phyloP scores from a whole-genome alignment of 2,329 filamentous ascomycete species.

The Cadophora malorum region DNA sequence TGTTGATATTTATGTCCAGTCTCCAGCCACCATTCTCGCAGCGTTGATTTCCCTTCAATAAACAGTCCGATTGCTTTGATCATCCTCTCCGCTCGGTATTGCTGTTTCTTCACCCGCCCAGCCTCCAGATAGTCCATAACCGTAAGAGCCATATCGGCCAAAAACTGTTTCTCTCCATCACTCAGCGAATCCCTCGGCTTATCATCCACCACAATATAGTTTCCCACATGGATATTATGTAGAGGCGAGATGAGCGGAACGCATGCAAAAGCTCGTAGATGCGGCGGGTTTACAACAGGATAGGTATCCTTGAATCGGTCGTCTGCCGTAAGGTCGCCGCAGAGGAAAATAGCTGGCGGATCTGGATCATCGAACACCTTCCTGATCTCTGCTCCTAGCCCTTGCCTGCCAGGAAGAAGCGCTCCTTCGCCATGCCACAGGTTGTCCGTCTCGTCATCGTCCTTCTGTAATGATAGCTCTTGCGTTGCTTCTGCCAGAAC shows the following conservation, averaged over 20 bases:
- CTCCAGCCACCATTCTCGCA: slow-evolving; percentile 44
- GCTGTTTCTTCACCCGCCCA: slow-evolving; percentile 58
- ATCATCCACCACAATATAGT: slow-evolving; percentile 64
- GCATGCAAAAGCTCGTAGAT: slow-evolving; percentile 59
- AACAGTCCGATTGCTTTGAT: slow-evolving; percentile 60
- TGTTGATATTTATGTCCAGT: slow-evolving; percentile 37
- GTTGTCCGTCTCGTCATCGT: slow-evolving; percentile 40
- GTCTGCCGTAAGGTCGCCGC: slow-evolving; percentile 50
- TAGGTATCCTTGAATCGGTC: slow-evolving; percentile 47
- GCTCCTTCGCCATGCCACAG: slow-evolving; percentile 43
- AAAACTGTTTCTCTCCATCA: slow-evolving; percentile 55
- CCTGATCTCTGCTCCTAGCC: slow-evolving; percentile 33
- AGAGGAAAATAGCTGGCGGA: slow-evolving; percentile 36
- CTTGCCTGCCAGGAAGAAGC: slow-evolving; percentile 22
- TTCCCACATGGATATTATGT: slow-evolving; percentile 63
- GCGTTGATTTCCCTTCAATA: slow-evolving; percentile 56
- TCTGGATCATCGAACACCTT: slow-evolving; percentile 32
- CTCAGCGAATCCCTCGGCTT: slow-evolving; percentile 58
- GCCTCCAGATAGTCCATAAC: slow-evolving; percentile 67
- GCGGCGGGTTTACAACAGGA: slow-evolving; percentile 46
- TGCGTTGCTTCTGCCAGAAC: slow-evolving; percentile 42
- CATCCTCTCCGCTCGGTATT: slow-evolving; percentile 59
- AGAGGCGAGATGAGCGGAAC: slow-evolving; percentile 64
- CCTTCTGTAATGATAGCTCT: slow-evolving; percentile 38
- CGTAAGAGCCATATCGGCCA: slow-evolving; percentile 62